Conservation (phyloP, 106 monocot species). For the Chionographis japonica region DNA sequence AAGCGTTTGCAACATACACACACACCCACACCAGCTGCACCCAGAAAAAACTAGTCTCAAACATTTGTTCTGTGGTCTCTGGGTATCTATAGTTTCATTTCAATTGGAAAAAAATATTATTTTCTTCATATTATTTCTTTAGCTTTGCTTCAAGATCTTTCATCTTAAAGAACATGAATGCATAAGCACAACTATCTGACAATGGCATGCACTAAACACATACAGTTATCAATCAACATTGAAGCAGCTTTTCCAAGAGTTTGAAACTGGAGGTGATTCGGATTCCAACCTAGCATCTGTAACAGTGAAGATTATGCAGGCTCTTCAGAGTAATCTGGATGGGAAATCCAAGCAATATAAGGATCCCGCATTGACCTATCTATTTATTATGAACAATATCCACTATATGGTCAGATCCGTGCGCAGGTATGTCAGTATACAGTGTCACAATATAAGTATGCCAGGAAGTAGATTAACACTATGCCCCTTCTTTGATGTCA, state of each 20-base stretch:
- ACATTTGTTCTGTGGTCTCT: no score
- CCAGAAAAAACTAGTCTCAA: no score
- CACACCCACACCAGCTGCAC: no score
- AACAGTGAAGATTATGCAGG: slow-evolving; percentile 39
- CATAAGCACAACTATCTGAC: not conserved
- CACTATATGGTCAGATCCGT: slow-evolving; percentile 53
- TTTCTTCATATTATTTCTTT: no score
- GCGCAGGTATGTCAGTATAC: slow-evolving; percentile 17
- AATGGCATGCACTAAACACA: not conserved
- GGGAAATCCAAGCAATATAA: slow-evolving; percentile 47
- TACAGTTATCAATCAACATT: slow-evolving; percentile 48
- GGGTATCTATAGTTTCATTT: no score
- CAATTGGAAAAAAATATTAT: no score
- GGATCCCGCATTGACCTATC: slow-evolving; percentile 37
- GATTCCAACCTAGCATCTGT: slow-evolving; percentile 28
- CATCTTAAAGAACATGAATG: no score
- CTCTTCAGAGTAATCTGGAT: slow-evolving; percentile 43
- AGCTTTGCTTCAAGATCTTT: no score
- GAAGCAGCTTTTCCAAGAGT: slow-evolving; percentile 41
- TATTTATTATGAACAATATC: slow-evolving; percentile 51
- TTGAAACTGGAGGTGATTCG: slow-evolving; percentile 25
- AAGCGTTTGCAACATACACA: no score
- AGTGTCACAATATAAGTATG: not conserved
- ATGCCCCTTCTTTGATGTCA: slow-evolving; percentile 1
- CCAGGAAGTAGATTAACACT: not conserved